Evolutionary conservation across 140 eudicot genomes (phyloP).

Genomic region (Cichorium intybus): DNA sequence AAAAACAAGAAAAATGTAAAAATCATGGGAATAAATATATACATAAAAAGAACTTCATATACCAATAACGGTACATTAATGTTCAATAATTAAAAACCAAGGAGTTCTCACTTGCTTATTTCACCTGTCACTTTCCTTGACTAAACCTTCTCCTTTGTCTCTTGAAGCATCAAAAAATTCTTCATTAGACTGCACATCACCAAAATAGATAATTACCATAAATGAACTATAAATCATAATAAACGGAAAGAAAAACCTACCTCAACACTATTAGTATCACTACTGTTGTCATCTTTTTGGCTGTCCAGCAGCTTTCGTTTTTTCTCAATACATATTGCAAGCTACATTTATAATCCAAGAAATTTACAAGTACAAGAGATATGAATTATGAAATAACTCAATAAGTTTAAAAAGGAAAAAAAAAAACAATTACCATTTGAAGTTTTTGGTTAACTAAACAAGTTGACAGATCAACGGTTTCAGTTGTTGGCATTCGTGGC

Average conservation of each 20-base stretch:
- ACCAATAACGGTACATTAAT: background rate
- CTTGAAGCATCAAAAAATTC: slow-evolving; percentile 25
- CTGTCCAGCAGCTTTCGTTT: slow-evolving; percentile 44
- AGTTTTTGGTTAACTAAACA: slow-evolving; percentile 89
- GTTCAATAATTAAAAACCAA: slow-evolving; percentile 17
- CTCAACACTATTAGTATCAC: slow-evolving; percentile 35
- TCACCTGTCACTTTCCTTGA: slow-evolving; percentile 67
- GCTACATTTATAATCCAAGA: too few species aligned
- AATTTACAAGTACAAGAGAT: too few species aligned
- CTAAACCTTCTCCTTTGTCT: slow-evolving; percentile 31
- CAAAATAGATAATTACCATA: slow-evolving; percentile 10
- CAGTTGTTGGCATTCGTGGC: slow-evolving; percentile 66
- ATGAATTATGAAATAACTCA: too few species aligned
- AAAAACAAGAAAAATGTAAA: background rate
- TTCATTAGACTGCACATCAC: slow-evolving; percentile 34
- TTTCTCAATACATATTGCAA: slow-evolving; percentile 74
- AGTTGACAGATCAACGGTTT: slow-evolving; percentile 71
- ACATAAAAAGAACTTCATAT: background rate
- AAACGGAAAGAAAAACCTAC: slow-evolving; percentile 24
- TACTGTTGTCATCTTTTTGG: slow-evolving; percentile 30
- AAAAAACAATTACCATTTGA: slow-evolving; percentile 66
- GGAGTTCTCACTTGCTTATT: slow-evolving; percentile 62
- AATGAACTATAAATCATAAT: background rate
- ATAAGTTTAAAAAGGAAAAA: background rate
- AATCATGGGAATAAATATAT: background rate